Base-by-base conservation (phyloP, 2,329 filamentous ascomycete species). In the Ophiostoma quercus region DNA sequence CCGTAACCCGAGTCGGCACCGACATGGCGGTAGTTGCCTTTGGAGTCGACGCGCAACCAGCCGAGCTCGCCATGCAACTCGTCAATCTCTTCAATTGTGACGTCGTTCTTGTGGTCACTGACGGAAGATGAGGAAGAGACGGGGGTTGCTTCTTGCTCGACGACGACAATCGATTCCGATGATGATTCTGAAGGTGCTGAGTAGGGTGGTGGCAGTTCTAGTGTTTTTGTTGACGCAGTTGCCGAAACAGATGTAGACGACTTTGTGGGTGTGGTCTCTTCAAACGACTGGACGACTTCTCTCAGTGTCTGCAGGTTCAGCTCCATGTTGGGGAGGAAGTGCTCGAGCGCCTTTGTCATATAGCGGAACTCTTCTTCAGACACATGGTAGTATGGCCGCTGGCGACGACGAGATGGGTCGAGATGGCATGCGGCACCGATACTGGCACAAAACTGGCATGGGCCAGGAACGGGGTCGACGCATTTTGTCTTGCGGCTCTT, bases 381-480 rank as follows among this genome's bases (percentile, higher is more conserved):
- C 37, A 76, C 75, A 65, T 76, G 75, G 63, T 76, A 76, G 68
- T 76, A 76, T 0, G 75, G 75, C 8, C 75, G 72, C 71, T 76
- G 75, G n/a, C 75, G 70, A 7, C 75, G 72, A n/a, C 75, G 73
- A 7, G 75, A 75, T 2, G 75, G 73, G 68, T 76, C 75, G 22
- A 76, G 71, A 51, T 75, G 74, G 70, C 75, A 76, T 16, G 68
- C 62, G 16, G 75, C 74, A 32, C 72, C 71, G 62, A 76, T 76
- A 70, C 74, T 76, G 54, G 73, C 73, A 47, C 75, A 76, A 51
- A 75, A 75, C 37, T 76, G 74, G 67, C 75, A 76, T 14, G 75
- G 75, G 0, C 75, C 75, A 7, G 75, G 75, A 1, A 76, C 75
- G 63, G 72, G 71, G 67, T 72, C 71, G 5, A 74, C 72, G 68